phyloP scores from a whole-genome alignment of 805 yeast species.

The Ogataea trehaloabstinens region DNA sequence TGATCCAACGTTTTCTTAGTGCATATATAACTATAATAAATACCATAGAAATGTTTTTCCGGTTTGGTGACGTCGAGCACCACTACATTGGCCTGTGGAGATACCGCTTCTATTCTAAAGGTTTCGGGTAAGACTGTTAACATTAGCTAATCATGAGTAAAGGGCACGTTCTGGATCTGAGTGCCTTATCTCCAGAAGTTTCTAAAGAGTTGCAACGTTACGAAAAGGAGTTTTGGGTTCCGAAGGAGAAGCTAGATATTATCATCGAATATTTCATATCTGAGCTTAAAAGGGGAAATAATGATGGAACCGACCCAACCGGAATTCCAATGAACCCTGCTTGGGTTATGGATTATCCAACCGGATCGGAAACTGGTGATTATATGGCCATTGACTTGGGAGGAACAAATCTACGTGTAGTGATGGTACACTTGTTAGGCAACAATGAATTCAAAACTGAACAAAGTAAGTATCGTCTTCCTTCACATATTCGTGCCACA shows the following conservation, averaged over 20 bases:
- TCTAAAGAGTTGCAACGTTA: slow-evolving; percentile 34
- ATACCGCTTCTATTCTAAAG: no score
- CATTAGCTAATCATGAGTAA: no score
- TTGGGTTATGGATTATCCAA: slow-evolving; percentile 60
- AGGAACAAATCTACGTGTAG: slow-evolving; percentile 62
- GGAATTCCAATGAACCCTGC: slow-evolving; percentile 62
- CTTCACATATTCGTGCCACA: slow-evolving; percentile 77
- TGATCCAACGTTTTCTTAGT: no score
- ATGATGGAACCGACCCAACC: slow-evolving; percentile 42
- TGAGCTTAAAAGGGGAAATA: slow-evolving; percentile 53
- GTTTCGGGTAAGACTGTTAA: no score
- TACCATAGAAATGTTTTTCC: no score
- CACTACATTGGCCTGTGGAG: no score
- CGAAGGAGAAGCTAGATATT: slow-evolving; percentile 39
- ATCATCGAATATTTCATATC: slow-evolving; percentile 49
- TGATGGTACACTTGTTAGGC: slow-evolving; percentile 57
- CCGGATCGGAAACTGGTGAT: slow-evolving; percentile 58
- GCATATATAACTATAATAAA: no score
- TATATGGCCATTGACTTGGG: slow-evolving; percentile 61
- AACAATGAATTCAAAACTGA: slow-evolving; percentile 80
- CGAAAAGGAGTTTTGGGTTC: slow-evolving; percentile 41
- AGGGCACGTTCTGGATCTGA: not conserved
- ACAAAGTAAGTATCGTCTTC: slow-evolving; percentile 86
- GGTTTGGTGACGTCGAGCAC: no score
- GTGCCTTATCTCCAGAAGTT: slow-evolving; percentile 20